phyloP scores from a whole-genome alignment of 768 basidiomycete species.

The Lactarius tabidus region DNA sequence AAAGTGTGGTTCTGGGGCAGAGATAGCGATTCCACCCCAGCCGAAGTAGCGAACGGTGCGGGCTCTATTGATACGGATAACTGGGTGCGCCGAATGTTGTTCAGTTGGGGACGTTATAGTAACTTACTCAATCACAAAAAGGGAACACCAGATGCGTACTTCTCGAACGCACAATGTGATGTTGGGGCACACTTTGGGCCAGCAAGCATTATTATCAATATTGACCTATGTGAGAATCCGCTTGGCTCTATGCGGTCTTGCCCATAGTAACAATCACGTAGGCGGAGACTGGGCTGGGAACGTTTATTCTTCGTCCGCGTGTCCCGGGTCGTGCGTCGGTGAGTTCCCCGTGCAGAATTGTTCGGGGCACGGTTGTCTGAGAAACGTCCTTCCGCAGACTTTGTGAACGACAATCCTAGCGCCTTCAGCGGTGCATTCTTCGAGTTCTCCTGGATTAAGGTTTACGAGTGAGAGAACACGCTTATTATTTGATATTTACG shows the following conservation, averaged over 20 bases:
- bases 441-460: conserved; percentile 22
- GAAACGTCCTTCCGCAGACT: neutral
- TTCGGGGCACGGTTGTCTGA: neutral
- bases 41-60: conserved; percentile 22
- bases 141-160: conserved; percentile 27
- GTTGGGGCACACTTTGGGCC: conserved; percentile 32
- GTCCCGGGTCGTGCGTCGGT: conserved; percentile 25
- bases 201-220: conserved; percentile 29
- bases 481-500: neutral
- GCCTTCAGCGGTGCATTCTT: conserved; percentile 20
- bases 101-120: neutral
- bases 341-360: neutral
- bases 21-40: conserved; percentile 22
- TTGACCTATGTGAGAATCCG: conserved; percentile 26
- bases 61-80: conserved; percentile 22
- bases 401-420: conserved; percentile 20
- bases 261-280: neutral
- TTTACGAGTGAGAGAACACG: conserved; percentile 11
- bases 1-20: conserved; percentile 40
- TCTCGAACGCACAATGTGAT: conserved; percentile 34
- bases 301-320: conserved; percentile 24
- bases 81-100: conserved; percentile 24
- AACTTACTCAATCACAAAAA: neutral
- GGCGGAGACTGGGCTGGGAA: conserved; percentile 27
- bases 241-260: neutral